Percentiles rank a stretch among this genome's conserved stretches.
These are phyloP conservation scores for Suhomyces guaymorum DNA, from an alignment of 1,139 yeast species.

Conservation along the genomic window DNA sequence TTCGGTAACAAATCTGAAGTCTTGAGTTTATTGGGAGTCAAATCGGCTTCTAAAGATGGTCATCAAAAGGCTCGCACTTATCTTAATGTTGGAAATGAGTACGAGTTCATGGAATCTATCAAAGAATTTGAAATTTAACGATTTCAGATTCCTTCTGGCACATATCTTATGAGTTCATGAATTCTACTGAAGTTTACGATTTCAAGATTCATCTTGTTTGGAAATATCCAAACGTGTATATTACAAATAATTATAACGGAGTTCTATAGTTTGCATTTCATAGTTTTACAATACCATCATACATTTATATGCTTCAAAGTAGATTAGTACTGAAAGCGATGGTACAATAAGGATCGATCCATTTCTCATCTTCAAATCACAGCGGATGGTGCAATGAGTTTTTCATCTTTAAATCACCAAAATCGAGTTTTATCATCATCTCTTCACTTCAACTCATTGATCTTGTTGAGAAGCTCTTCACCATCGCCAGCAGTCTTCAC, in stretches of 20 bases:
- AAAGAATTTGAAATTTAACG: constrained; percentile 22
- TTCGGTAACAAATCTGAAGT: constrained; percentile 54
- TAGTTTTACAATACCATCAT: not conserved
- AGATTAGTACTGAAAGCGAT: too few relatives aligned
- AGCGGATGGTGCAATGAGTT: not conserved
- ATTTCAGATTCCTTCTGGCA: not conserved
- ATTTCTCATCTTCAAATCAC: too few relatives aligned
- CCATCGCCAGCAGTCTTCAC: constrained; percentile 76
- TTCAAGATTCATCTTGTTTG: not conserved
- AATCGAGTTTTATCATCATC: too few relatives aligned
- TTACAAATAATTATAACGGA: not conserved
- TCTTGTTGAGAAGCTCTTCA: constrained; percentile 52
- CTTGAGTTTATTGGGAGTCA: constrained; percentile 34
- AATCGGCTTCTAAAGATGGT: constrained; percentile 12
- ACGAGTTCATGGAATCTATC: constrained; percentile 47
- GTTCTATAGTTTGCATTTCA: constrained; percentile 4
- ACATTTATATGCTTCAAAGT: too few relatives aligned
- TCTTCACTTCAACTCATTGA: constrained; percentile 43
- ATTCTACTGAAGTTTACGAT: not conserved
- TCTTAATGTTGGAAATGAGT: constrained; percentile 50
- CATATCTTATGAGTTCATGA: not conserved
- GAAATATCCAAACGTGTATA: not conserved
- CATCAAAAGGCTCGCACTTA: constrained; percentile 25
- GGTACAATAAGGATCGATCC: too few relatives aligned
- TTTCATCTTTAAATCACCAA: constrained; percentile 2